These are phyloP conservation scores for Straminergon stramineum DNA, from an alignment of 225 moss, liverwort and hornwort species.

Conservation along the genomic window DNA sequence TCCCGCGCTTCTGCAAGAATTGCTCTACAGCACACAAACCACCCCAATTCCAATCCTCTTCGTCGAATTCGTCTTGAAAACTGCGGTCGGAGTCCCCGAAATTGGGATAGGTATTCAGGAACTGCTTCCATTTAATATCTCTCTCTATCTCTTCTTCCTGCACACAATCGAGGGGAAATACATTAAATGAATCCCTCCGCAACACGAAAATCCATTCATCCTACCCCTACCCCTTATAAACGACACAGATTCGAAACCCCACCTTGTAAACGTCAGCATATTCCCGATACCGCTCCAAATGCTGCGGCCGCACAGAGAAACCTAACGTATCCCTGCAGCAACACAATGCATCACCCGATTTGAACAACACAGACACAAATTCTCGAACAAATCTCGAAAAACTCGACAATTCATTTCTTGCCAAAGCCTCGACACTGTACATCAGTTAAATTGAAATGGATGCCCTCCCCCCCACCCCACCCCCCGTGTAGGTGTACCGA, in stretches of 20 bases:
- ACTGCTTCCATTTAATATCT: constrained; percentile 71
- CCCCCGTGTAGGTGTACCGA: neutral
- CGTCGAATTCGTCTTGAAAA: neutral
- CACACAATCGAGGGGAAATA: neutral
- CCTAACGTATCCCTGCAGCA: constrained; percentile 31
- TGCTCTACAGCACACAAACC: constrained; percentile 58
- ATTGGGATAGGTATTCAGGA: constrained; percentile 26
- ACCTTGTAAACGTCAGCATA: constrained; percentile 26
- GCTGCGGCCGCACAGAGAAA: constrained; percentile 41
- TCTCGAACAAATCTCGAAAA: neutral
- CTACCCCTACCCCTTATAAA: neutral
- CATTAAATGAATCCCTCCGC: neutral
- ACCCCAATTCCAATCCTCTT: constrained; percentile 41
- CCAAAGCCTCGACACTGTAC: neutral
- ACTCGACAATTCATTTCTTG: neutral
- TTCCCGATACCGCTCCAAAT: constrained; percentile 30
- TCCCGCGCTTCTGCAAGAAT: constrained; percentile 6
- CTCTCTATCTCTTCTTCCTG: constrained; percentile 72
- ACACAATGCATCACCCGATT: neutral
- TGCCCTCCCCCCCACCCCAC: neutral
- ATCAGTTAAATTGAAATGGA: neutral
- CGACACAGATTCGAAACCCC: neutral
- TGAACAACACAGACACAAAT: neutral
- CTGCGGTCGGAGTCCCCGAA: neutral
- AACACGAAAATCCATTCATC: neutral